These are phyloP conservation scores for Xylariaceae sp. DNA, from an alignment of 2,329 filamentous ascomycete species.

Conservation along the genomic window DNA sequence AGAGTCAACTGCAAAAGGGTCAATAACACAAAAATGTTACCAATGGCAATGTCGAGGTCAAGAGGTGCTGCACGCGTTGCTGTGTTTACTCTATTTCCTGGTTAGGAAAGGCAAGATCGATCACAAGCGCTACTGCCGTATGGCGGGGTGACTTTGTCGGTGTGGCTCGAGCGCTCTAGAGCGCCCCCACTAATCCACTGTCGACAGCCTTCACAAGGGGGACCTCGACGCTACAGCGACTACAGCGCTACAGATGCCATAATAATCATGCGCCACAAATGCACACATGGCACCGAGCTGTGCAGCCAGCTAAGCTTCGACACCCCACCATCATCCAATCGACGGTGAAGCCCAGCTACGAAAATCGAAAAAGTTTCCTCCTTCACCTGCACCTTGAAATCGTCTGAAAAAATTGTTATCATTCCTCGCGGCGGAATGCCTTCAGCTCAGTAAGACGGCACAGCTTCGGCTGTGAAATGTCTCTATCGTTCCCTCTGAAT, in stretches of 20 bases:
- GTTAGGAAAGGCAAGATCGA: too few relatives aligned
- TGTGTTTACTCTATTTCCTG: neutral
- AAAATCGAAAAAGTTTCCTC: neutral
- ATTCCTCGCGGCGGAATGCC: conserved; percentile 32
- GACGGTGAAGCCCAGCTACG: too few relatives aligned
- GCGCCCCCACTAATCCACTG: too few relatives aligned
- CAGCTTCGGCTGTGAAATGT: conserved; percentile 50
- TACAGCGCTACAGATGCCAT: neutral
- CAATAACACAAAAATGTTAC: neutral
- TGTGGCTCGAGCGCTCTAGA: too few relatives aligned
- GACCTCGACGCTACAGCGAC: too few relatives aligned
- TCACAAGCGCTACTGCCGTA: too few relatives aligned
- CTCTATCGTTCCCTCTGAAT: conserved; percentile 25
- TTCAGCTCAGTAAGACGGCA: conserved; percentile 40
- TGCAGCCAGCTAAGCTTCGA: neutral
- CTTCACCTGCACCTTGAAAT: neutral
- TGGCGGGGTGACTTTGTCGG: too few relatives aligned
- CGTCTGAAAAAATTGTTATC: neutral
- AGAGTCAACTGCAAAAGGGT: neutral
- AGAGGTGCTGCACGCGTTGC: too few relatives aligned
- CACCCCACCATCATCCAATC: conserved; percentile 2
- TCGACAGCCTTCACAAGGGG: too few relatives aligned
- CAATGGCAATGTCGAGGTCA: neutral
- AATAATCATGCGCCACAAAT: too few relatives aligned
- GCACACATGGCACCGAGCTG: too few relatives aligned